Evolutionary conservation across 768 basidiomycete species (phyloP).

Genomic region (Xerocomus brunneocitrinus): DNA sequence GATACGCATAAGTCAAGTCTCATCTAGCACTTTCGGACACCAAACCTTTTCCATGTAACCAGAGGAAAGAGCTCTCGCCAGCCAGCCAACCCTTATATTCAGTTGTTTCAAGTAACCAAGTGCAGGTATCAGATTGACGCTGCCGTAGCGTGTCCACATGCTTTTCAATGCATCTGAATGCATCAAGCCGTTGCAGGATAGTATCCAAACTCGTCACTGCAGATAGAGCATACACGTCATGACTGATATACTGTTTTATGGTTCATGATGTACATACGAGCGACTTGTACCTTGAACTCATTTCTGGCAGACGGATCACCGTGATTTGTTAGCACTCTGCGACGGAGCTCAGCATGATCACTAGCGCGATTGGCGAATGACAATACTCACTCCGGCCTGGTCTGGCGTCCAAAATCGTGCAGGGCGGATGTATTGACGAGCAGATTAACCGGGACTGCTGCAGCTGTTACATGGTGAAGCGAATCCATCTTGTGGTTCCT

Average conservation of each 20-base stretch:
- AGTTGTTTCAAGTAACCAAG: background rate
- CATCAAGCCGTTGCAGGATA: background rate
- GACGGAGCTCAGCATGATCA: background rate
- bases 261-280: background rate
- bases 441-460: background rate
- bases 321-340: background rate
- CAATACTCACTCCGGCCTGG: background rate
- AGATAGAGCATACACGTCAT: background rate
- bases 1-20: background rate
- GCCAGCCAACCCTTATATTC: background rate
- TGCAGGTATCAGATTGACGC: conserved; percentile 1
- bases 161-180: background rate
- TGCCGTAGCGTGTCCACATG: background rate
- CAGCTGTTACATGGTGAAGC: background rate
- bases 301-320: background rate
- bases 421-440: background rate
- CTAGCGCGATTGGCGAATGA: background rate
- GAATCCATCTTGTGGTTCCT: background rate
- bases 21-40: background rate
- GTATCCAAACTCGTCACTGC: background rate
- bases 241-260: background rate
- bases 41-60: conserved; percentile 2
- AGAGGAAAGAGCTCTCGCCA: background rate
- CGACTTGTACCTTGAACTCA: background rate
- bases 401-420: background rate